A percentile compares a stretch with the other conserved stretches of the same genome.
These are phyloP conservation scores for Termitomyces sp. DNA, from an alignment of 768 basidiomycete species.

Conservation along the genomic window DNA sequence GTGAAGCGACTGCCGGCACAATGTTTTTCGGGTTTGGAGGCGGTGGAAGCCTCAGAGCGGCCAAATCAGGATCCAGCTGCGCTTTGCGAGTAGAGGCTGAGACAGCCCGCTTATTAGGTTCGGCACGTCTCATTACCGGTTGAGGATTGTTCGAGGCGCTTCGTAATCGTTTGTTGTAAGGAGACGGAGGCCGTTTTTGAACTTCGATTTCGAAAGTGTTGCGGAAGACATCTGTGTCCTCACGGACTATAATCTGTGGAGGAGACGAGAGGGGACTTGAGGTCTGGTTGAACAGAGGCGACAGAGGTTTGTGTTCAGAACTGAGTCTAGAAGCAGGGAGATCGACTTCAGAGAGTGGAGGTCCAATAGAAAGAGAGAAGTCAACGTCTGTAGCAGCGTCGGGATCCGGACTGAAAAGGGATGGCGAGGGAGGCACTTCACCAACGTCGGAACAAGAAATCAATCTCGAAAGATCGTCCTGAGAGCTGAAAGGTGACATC, in stretches of 20 bases:
- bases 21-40: conserved; percentile 7
- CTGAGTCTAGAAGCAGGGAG: not conserved
- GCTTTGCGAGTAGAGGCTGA: conserved; percentile 5
- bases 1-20: not conserved
- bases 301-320: conserved; percentile 2
- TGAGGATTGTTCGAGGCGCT: conserved; percentile 11
- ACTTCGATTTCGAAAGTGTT: conserved; percentile 12
- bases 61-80: conserved; percentile 5
- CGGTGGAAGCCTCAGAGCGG: conserved; percentile 10
- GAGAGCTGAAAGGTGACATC: conserved; percentile 4
- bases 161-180: conserved; percentile 12
- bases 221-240: conserved; percentile 6
- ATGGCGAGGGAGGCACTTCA: conserved; percentile 10
- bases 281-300: conserved; percentile 5
- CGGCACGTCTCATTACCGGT: conserved; percentile 1
- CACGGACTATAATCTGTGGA: conserved; percentile 3
- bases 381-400: not conserved
- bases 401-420: not conserved
- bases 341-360: not conserved
- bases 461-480: conserved; percentile 9
- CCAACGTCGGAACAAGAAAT: conserved; percentile 1
- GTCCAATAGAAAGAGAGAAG: conserved; percentile 5
- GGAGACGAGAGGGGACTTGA: conserved; percentile 15
- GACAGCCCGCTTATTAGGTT: not conserved
- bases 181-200: conserved; percentile 7